These are phyloP conservation scores for Nakaseomyces glabratus DNA, from an alignment of 1,139 yeast species.

Conservation along the genomic window DNA sequence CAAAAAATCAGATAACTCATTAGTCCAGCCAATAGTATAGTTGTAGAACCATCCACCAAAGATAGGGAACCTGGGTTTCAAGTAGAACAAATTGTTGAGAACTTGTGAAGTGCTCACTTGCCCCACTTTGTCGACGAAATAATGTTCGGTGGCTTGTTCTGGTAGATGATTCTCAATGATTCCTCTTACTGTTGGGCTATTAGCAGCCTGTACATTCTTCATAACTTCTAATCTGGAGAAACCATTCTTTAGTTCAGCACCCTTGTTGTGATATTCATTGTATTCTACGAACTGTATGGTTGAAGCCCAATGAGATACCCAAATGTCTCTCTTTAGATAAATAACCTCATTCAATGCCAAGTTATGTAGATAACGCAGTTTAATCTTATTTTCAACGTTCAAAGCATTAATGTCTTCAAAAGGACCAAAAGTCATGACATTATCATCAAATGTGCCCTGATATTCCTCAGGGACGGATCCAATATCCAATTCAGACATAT, in stretches of 20 bases:
- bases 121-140: slow-evolving; percentile 84
- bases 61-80: slow-evolving; percentile 84
- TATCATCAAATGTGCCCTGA: slow-evolving; percentile 30
- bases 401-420: slow-evolving; percentile 40
- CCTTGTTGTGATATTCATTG: slow-evolving; percentile 70
- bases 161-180: slow-evolving; percentile 41
- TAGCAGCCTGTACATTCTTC: slow-evolving; percentile 19
- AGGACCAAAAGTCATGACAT: slow-evolving; percentile 51
- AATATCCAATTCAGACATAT: slow-evolving; percentile 24
- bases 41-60: slow-evolving; percentile 96
- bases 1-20: slow-evolving; percentile 46
- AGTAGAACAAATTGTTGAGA: slow-evolving; percentile 40
- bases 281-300: slow-evolving; percentile 68
- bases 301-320: slow-evolving; percentile 74
- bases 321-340: slow-evolving; percentile 60
- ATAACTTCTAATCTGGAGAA: slow-evolving; percentile 75
- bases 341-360: slow-evolving; percentile 55
- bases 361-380: slow-evolving; percentile 57
- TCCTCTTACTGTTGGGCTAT: slow-evolving; percentile 7
- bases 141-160: slow-evolving; percentile 48
- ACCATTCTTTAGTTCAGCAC: slow-evolving; percentile 57
- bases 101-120: slow-evolving; percentile 77
- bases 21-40: slow-evolving; percentile 90
- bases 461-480: slow-evolving; percentile 18
- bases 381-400: slow-evolving; percentile 38